Conservation (phyloP, 2,329 filamentous ascomycete genomes). For the Colletotrichum phormii region DNA sequence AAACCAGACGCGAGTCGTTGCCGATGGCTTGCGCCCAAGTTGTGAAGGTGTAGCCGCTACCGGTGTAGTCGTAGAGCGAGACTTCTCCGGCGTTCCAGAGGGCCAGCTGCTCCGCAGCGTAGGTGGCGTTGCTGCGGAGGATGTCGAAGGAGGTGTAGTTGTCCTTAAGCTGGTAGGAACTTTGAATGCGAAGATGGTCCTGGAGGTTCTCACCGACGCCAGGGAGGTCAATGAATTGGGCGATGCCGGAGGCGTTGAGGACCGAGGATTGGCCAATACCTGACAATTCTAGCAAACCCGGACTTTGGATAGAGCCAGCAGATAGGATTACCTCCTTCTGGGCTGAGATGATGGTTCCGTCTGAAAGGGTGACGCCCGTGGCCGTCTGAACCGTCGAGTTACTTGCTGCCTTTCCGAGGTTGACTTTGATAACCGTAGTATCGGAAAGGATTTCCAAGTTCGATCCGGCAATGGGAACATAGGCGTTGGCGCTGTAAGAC, state of each 20-base stretch:
- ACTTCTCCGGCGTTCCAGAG: conserved; percentile 46
- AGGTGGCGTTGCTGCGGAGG: conserved; percentile 45
- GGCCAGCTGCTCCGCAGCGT: conserved; percentile 51
- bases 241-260: conserved; percentile 59
- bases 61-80: conserved; percentile 54
- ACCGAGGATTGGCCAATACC: conserved; percentile 64
- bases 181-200: conserved; percentile 48
- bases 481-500: conserved; percentile 59
- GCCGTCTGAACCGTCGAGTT: conserved; percentile 21
- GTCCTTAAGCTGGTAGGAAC: conserved; percentile 48
- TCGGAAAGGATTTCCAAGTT: conserved; percentile 56
- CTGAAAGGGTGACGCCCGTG: conserved; percentile 40
- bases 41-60: conserved; percentile 53
- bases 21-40: conserved; percentile 53
- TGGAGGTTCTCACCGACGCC: conserved; percentile 62
- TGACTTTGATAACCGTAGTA: conserved; percentile 51
- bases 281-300: conserved; percentile 67
- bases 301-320: conserved; percentile 64
- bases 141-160: conserved; percentile 47
- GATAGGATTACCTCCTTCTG: conserved; percentile 48
- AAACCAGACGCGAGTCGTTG: conserved; percentile 44
- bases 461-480: conserved; percentile 51
- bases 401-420: conserved; percentile 43
- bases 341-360: conserved; percentile 43
- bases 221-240: conserved; percentile 62